Evolutionary conservation across 306 rosid species (phyloP).

Genomic region (Abrus precatorius): DNA sequence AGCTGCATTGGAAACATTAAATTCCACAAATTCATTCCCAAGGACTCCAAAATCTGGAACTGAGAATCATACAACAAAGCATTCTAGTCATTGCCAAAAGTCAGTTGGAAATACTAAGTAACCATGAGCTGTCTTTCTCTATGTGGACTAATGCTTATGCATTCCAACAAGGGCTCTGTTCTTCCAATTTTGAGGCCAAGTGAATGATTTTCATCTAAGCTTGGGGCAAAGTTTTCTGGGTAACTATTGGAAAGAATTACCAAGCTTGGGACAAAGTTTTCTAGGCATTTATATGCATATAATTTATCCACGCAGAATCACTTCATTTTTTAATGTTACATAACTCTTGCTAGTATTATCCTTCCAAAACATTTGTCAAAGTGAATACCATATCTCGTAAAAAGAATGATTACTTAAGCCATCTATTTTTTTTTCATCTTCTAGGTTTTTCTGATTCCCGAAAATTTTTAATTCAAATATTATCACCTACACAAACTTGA

Average conservation of each 20-base stretch:
- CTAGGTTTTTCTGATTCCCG: no score
- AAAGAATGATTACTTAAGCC: background rate
- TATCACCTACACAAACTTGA: no score
- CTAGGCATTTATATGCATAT: background rate
- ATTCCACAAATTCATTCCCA: slow-evolving; percentile 55
- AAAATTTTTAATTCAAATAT: no score
- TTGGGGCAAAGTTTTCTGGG: background rate
- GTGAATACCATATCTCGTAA: background rate
- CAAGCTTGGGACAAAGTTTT: background rate
- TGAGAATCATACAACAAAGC: slow-evolving; percentile 46
- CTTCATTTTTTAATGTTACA: background rate
- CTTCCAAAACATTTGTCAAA: background rate
- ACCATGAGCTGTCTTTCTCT: slow-evolving; percentile 39
- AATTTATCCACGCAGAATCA: background rate
- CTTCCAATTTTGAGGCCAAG: slow-evolving; percentile 2
- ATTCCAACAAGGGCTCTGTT: slow-evolving; percentile 13
- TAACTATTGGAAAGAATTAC: slow-evolving; percentile 8
- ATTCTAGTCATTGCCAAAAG: slow-evolving; percentile 53
- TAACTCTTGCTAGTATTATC: background rate
- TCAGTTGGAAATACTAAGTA: slow-evolving; percentile 42
- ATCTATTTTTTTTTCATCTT: background rate
- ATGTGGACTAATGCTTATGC: slow-evolving; percentile 20
- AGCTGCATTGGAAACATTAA: slow-evolving; percentile 66
- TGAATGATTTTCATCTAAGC: background rate
- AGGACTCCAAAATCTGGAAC: slow-evolving; percentile 51